Conservation (phyloP, 305 asterid species). For the Fraxinus platypoda region DNA sequence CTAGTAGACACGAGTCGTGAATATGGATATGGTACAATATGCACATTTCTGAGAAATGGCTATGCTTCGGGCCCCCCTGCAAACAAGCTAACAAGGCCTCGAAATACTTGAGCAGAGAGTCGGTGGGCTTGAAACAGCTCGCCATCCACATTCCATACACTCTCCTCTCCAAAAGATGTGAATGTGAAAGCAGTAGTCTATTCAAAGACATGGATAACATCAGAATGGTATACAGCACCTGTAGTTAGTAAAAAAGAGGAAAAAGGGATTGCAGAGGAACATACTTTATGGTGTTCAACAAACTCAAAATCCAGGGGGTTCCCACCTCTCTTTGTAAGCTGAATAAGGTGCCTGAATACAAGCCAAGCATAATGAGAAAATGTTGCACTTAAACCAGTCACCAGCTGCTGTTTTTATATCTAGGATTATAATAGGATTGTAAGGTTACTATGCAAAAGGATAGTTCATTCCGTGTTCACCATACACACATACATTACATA, state of each 20-base stretch:
- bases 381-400: background rate
- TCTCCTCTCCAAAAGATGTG: slow-evolving; percentile 79
- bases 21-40: background rate
- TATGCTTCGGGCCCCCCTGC: slow-evolving; percentile 78
- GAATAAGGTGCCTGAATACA: slow-evolving; percentile 83
- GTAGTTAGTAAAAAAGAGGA: background rate
- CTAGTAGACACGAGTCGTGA: background rate
- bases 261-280: slow-evolving; percentile 5
- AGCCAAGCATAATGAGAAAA: slow-evolving; percentile 15
- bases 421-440: background rate
- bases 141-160: slow-evolving; percentile 93
- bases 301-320: slow-evolving; percentile 75
- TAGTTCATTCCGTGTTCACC: background rate
- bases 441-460: background rate
- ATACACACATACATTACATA: background rate
- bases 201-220: background rate
- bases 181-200: slow-evolving; percentile 90
- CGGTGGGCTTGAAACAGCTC: slow-evolving; percentile 79
- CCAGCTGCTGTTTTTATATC: background rate
- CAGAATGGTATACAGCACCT: background rate
- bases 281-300: slow-evolving; percentile 92
- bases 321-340: slow-evolving; percentile 82
- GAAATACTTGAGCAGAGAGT: slow-evolving; percentile 93
- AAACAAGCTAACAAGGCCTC: slow-evolving; percentile 82
- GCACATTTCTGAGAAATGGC: slow-evolving; percentile 6